A percentile compares a stretch with the other conserved stretches of the same genome.
These are phyloP conservation scores for Colletotrichum lupini DNA, from an alignment of 2,329 filamentous ascomycete genomes.

Conservation along the genomic window DNA sequence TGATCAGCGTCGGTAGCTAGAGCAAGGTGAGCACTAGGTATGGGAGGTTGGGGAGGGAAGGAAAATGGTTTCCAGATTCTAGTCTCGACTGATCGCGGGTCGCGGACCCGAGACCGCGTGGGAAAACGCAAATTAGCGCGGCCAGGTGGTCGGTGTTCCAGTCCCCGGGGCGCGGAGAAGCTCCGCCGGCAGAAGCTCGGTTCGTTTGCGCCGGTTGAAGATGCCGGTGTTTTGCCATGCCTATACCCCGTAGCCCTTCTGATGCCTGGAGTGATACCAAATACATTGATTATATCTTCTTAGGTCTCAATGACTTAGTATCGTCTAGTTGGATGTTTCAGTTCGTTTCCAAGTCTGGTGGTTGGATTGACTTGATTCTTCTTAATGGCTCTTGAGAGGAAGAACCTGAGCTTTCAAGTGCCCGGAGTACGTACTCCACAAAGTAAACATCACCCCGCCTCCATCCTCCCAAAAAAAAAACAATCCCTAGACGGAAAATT, in stretches of 20 bases:
- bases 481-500: conserved; percentile 2
- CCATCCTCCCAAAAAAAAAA: conserved; percentile 13
- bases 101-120: not conserved
- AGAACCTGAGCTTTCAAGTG: not conserved
- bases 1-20: not conserved
- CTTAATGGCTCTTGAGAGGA: not conserved
- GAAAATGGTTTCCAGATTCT: not conserved
- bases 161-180: not conserved
- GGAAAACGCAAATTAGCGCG: not conserved
- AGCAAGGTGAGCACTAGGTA: not conserved
- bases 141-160: not conserved
- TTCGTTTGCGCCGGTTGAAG: not conserved
- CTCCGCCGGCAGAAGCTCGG: conserved; percentile 2
- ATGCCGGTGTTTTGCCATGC: not conserved
- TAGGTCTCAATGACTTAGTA: no score
- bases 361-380: not conserved
- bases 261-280: not conserved
- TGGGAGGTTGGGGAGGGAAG: not conserved
- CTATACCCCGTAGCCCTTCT: not conserved
- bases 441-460: not conserved
- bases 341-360: not conserved
- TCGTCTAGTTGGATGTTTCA: not conserved
- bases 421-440: not conserved
- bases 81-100: no score
- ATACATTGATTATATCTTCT: not conserved